Conservation (phyloP, 768 basidiomycete species). For the Leucocoprinus birnbaumii region DNA sequence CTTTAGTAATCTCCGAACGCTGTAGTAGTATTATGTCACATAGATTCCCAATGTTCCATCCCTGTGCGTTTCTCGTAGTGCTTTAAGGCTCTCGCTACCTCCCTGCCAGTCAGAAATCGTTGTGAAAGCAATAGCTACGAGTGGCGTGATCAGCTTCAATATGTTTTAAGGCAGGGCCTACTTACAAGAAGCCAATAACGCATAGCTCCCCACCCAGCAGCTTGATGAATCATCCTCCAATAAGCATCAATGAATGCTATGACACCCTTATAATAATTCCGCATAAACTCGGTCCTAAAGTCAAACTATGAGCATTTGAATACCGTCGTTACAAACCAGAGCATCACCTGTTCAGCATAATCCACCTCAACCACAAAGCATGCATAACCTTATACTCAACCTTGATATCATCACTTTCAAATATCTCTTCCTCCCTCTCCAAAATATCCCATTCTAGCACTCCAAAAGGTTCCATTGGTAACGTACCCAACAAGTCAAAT, state of each 20-base stretch:
- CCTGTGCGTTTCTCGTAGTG: constrained; percentile 55
- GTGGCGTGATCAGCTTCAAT: constrained; percentile 18
- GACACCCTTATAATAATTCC: constrained; percentile 50
- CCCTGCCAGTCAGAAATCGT: constrained; percentile 45
- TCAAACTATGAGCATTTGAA: not conserved
- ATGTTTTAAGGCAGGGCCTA: not conserved
- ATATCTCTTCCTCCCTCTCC: constrained; percentile 76
- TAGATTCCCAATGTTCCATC: constrained; percentile 25
- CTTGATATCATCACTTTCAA: constrained; percentile 63
- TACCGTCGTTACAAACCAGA: not conserved
- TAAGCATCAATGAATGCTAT: constrained; percentile 55
- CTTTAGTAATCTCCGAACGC: too few species aligned
- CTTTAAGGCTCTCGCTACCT: constrained; percentile 48
- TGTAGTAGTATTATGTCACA: too few species aligned
- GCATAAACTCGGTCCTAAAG: constrained; percentile 51
- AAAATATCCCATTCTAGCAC: constrained; percentile 66
- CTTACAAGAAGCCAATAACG: constrained; percentile 60
- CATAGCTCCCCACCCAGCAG: constrained; percentile 66
- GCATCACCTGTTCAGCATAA: constrained; percentile 54
- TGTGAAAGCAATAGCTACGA: constrained; percentile 46
- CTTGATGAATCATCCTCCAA: constrained; percentile 64
- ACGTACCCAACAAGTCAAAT: constrained; percentile 59
- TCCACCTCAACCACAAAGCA: constrained; percentile 78
- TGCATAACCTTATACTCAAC: constrained; percentile 81
- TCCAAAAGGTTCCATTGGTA: constrained; percentile 62